These are phyloP conservation scores for Starmerella khaoyaiensis DNA, from an alignment of 805 yeast species.

Conservation along the genomic window DNA sequence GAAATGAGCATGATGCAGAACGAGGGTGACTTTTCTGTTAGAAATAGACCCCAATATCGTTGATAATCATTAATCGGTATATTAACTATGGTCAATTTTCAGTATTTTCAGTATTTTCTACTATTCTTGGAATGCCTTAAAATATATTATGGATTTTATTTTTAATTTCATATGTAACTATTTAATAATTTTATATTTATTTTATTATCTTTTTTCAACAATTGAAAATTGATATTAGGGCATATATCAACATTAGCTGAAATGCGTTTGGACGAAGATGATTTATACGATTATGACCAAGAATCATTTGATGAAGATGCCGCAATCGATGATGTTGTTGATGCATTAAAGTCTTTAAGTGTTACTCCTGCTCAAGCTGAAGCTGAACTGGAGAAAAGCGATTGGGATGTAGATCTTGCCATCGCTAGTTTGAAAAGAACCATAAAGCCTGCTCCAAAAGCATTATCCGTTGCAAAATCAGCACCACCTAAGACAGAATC, in stretches of 20 bases:
- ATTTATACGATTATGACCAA: conserved; percentile 18
- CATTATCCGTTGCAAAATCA: not conserved
- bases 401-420: conserved; percentile 23
- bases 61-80: too few species aligned
- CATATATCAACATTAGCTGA: not conserved
- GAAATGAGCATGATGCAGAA: too few species aligned
- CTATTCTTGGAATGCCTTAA: too few species aligned
- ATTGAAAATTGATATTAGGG: too few species aligned
- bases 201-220: not conserved
- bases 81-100: too few species aligned
- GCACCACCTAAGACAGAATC: conserved; percentile 2
- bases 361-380: conserved; percentile 17
- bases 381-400: conserved; percentile 20
- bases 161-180: too few species aligned
- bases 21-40: too few species aligned
- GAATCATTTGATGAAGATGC: conserved; percentile 19
- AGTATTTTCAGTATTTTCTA: too few species aligned
- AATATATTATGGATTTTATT: too few species aligned
- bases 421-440: conserved; percentile 16
- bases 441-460: conserved; percentile 6
- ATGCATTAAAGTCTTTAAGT: conserved; percentile 11
- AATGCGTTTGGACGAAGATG: conserved; percentile 19
- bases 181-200: not conserved
- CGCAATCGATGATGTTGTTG: conserved; percentile 19
- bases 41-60: too few species aligned